These are phyloP conservation scores for Ormosia emarginata DNA, from an alignment of 306 rosid genomes.

Conservation along the genomic window DNA sequence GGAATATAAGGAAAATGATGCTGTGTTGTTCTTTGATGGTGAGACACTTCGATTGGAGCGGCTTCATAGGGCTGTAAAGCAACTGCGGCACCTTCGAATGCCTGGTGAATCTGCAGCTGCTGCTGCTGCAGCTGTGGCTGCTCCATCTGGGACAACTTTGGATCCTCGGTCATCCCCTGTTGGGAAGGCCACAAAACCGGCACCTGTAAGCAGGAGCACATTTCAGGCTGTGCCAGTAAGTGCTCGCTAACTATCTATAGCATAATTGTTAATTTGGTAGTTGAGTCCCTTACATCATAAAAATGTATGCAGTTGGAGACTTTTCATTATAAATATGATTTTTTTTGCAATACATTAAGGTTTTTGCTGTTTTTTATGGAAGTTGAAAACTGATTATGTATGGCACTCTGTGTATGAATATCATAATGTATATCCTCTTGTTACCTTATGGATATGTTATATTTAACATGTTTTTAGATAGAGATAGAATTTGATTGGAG, in stretches of 20 bases:
- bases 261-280: background rate
- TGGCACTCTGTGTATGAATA: background rate
- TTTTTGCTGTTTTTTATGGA: background rate
- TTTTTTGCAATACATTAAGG: background rate
- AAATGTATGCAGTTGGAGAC: background rate
- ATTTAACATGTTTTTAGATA: background rate
- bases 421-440: background rate
- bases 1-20: conserved; percentile 83
- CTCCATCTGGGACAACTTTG: conserved; percentile 39
- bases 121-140: conserved; percentile 17
- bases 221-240: conserved; percentile 62
- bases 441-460: background rate
- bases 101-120: conserved; percentile 77
- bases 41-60: conserved; percentile 70
- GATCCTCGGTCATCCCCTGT: conserved; percentile 74
- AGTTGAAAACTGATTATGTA: background rate
- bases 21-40: conserved; percentile 85
- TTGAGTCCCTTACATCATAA: background rate
- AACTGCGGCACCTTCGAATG: conserved; percentile 72
- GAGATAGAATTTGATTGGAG: background rate
- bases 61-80: conserved; percentile 78
- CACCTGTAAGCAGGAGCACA: conserved; percentile 38
- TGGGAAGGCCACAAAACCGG: conserved; percentile 49
- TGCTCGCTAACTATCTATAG: background rate
- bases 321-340: background rate